Percentiles rank a stretch among this genome's conserved stretches.
phyloP scores from a whole-genome alignment of 495 filamentous ascomycete species.

The Neurospora tetrasperma region DNA sequence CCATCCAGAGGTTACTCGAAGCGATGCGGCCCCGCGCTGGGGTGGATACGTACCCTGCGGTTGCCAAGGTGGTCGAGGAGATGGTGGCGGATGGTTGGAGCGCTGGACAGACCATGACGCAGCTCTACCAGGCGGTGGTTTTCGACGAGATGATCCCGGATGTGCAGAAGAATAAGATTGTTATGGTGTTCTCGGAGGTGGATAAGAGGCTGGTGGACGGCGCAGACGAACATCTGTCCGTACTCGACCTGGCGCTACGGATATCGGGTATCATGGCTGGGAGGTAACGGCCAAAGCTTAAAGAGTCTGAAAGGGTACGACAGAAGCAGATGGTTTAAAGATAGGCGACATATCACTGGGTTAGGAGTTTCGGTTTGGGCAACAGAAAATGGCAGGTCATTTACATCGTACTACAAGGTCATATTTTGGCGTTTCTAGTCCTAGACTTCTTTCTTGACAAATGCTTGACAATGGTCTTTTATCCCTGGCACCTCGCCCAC shows the following conservation, averaged over 20 bases:
- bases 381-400: conserved; percentile 3
- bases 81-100: conserved; percentile 98
- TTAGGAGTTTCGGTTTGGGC: conserved; percentile 7
- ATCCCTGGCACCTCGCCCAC: neutral
- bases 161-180: conserved; percentile 81
- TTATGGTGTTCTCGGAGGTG: conserved; percentile 78
- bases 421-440: neutral
- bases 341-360: neutral
- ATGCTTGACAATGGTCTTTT: conserved; percentile 12
- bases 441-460: conserved; percentile 9
- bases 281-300: conserved; percentile 12
- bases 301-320: neutral
- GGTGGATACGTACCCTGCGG: conserved; percentile 54
- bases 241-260: conserved; percentile 73
- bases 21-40: conserved; percentile 68
- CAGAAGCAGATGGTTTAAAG: neutral
- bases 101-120: conserved; percentile 70
- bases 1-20: conserved; percentile 57
- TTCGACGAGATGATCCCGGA: conserved; percentile 77
- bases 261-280: conserved; percentile 63
- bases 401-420: neutral
- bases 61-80: conserved; percentile 71
- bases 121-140: conserved; percentile 78
- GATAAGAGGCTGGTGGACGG: conserved; percentile 96
- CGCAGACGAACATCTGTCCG: conserved; percentile 88